Percentiles rank a stretch among this genome's conserved stretches.
Evolutionary conservation across 495 filamentous ascomycete genomes (phyloP).

Genomic region (Xylona heveae): DNA sequence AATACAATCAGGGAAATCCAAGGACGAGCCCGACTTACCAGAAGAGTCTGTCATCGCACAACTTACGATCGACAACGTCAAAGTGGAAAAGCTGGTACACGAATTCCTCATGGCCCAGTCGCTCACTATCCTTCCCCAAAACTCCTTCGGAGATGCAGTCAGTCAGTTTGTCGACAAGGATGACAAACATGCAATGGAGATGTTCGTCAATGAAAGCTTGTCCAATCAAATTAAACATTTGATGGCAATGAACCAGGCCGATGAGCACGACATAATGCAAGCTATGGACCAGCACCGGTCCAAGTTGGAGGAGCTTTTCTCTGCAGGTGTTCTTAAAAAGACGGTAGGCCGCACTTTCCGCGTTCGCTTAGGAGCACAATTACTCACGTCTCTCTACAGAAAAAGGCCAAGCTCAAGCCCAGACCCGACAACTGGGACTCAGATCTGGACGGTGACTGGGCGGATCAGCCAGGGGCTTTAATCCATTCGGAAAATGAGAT

Average conservation of each 20-base stretch:
- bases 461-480: slow-evolving; percentile 53
- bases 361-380: slow-evolving; percentile 8
- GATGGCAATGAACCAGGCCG: slow-evolving; percentile 36
- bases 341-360: slow-evolving; percentile 13
- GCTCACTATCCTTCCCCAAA: slow-evolving; percentile 75
- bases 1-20: slow-evolving; percentile 6
- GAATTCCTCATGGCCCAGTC: slow-evolving; percentile 72
- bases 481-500: slow-evolving; percentile 30
- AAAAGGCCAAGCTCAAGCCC: slow-evolving; percentile 43
- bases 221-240: slow-evolving; percentile 57
- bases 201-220: slow-evolving; percentile 67
- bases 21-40: slow-evolving; percentile 25
- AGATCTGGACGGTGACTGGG: slow-evolving; percentile 71
- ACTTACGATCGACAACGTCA: slow-evolving; percentile 49
- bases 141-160: slow-evolving; percentile 82
- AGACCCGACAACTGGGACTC: slow-evolving; percentile 69
- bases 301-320: slow-evolving; percentile 51
- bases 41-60: slow-evolving; percentile 37
- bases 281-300: slow-evolving; percentile 51
- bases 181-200: slow-evolving; percentile 81
- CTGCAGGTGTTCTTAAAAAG: slow-evolving; percentile 39
- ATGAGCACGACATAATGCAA: slow-evolving; percentile 43
- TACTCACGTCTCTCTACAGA: slow-evolving; percentile 8
- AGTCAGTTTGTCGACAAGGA: slow-evolving; percentile 88
- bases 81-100: slow-evolving; percentile 68